Evolutionary conservation across 129 eudicot genomes (phyloP).

Genomic region (Lonicera japonica): DNA sequence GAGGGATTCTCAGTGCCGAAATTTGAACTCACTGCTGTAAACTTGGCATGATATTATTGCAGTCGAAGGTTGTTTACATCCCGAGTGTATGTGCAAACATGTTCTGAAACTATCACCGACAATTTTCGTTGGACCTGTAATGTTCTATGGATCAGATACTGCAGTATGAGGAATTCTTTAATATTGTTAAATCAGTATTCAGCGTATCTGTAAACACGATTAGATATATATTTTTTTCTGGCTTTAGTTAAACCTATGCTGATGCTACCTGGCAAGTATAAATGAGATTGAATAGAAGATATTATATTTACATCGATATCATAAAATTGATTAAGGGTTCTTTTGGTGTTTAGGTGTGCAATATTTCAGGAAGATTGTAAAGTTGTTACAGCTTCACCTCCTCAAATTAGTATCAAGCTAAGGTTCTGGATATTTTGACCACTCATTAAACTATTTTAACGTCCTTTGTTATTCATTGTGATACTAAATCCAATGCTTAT

Average conservation of each 20-base stretch:
- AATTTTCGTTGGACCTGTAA: too few species aligned
- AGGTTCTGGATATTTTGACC: constrained; percentile 43
- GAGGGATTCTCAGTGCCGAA: too few species aligned
- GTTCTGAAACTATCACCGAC: too few species aligned
- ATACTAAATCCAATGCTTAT: constrained; percentile 18
- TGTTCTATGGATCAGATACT: too few species aligned
- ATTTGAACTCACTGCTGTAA: too few species aligned
- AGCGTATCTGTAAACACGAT: too few species aligned
- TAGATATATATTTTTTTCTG: not conserved
- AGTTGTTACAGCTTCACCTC: constrained; percentile 71
- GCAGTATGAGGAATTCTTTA: too few species aligned
- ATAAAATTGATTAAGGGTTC: not conserved
- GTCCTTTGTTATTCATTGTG: not conserved
- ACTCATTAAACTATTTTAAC: constrained; percentile 2
- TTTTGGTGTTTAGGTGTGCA: constrained; percentile 53
- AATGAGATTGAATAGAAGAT: not conserved
- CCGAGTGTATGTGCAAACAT: too few species aligned
- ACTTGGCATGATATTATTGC: too few species aligned
- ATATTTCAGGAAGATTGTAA: constrained; percentile 95
- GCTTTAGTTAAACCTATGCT: not conserved
- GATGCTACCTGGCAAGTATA: not conserved
- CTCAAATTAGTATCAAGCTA: constrained; percentile 63
- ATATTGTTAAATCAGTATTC: too few species aligned
- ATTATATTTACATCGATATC: not conserved
- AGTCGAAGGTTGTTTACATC: too few species aligned